Conservation (phyloP, 371 early-diverging fungal species). For the Dinochytrium kinnereticum region DNA sequence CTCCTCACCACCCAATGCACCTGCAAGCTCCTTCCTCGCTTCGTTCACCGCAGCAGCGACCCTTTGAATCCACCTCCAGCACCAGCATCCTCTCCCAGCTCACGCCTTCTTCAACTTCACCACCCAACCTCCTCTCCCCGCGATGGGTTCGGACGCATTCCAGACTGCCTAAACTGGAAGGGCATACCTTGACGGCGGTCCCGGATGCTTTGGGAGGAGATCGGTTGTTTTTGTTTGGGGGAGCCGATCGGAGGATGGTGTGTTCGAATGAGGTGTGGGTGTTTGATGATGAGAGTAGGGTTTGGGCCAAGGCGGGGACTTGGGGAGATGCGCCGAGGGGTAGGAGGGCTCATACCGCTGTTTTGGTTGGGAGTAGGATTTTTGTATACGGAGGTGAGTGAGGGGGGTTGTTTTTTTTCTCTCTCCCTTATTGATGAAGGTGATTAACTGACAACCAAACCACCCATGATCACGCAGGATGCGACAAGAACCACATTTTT, state of each 20-base stretch:
- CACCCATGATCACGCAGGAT: background rate
- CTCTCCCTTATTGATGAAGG: no score
- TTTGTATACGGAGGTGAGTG: conserved; percentile 2
- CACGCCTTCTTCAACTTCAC: background rate
- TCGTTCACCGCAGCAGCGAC: background rate
- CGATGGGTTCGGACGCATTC: background rate
- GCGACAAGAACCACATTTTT: background rate
- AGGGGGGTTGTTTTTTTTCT: no score
- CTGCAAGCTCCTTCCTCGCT: no score
- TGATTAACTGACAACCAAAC: no score
- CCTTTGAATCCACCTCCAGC: background rate
- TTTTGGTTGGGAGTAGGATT: background rate
- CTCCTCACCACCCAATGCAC: no score
- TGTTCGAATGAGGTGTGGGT: background rate
- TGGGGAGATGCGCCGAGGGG: background rate
- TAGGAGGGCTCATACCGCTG: background rate
- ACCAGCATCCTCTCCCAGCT: background rate
- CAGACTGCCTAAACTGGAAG: no score
- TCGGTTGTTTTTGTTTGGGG: conserved; percentile 6
- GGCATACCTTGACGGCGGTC: background rate
- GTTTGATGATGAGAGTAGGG: background rate
- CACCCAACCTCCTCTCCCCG: background rate
- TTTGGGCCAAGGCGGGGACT: background rate
- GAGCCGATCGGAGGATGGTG: background rate
- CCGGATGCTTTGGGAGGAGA: background rate